Percentiles rank a stretch among this genome's conserved stretches.
These are phyloP conservation scores for Curvularia sp. DNA, from an alignment of 2,329 filamentous ascomycete species.

Conservation along the genomic window DNA sequence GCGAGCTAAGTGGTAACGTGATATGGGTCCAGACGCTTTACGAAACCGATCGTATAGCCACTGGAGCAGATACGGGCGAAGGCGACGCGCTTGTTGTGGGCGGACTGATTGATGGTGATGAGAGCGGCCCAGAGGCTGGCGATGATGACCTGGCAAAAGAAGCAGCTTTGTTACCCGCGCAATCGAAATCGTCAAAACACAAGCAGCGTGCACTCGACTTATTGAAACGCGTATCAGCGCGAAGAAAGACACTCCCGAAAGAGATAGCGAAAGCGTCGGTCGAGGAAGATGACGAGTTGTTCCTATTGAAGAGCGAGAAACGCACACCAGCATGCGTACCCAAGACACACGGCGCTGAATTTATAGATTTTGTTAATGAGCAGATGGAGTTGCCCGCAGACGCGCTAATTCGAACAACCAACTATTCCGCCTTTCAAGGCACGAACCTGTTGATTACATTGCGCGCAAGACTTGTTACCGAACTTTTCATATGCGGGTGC, in stretches of 20 bases:
- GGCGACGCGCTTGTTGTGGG: constrained; percentile 55
- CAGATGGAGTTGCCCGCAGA: constrained; percentile 60
- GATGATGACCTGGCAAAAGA: constrained; percentile 38
- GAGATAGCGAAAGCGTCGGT: constrained; percentile 37
- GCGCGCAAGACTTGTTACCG: constrained; percentile 84
- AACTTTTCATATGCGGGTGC: constrained; percentile 87
- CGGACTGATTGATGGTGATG: constrained; percentile 46
- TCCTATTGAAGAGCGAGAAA: constrained; percentile 49
- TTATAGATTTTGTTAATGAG: constrained; percentile 57
- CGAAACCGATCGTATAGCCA: constrained; percentile 64
- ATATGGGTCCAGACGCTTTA: constrained; percentile 87
- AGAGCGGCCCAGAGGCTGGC: constrained; percentile 44
- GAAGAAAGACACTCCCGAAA: constrained; percentile 37
- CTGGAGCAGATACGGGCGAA: constrained; percentile 58
- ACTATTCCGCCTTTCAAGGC: constrained; percentile 86
- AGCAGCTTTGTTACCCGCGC: constrained; percentile 35
- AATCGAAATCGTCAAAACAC: constrained; percentile 46
- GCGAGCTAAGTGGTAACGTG: constrained; percentile 69
- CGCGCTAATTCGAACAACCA: constrained; percentile 69
- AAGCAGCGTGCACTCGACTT: constrained; percentile 48
- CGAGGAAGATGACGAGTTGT: constrained; percentile 56
- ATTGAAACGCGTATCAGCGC: constrained; percentile 47
- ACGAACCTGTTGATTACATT: constrained; percentile 77
- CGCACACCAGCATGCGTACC: constrained; percentile 53
- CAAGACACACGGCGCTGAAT: constrained; percentile 57